Conservation (phyloP, 164 flowering plant species). For the Macadamia integrifolia region DNA sequence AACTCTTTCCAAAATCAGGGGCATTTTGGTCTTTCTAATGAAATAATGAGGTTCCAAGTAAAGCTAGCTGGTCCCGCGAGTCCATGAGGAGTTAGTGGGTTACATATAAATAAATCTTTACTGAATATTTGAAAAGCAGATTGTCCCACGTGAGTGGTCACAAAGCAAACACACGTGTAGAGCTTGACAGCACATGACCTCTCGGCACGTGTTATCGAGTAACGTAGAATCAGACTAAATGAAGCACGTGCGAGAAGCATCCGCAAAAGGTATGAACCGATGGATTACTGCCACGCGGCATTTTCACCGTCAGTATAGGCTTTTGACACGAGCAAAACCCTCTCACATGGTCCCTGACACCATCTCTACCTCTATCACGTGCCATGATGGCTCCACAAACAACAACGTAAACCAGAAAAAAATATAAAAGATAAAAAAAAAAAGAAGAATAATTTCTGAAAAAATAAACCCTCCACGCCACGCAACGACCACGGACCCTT, state of each 20-base stretch:
- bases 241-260: slow-evolving; percentile 21
- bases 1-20: too few species aligned
- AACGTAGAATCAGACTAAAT: too few species aligned
- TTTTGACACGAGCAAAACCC: slow-evolving; percentile 54
- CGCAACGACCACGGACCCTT: slow-evolving; percentile 38
- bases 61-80: too few species aligned
- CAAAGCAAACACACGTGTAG: too few species aligned
- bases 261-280: slow-evolving; percentile 5
- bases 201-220: too few species aligned
- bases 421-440: not conserved
- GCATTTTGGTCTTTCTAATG: too few species aligned
- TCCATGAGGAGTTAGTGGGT: too few species aligned
- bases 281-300: slow-evolving; percentile 32
- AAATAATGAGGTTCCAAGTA: too few species aligned
- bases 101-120: too few species aligned
- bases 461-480: slow-evolving; percentile 32
- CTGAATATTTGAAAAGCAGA: too few species aligned
- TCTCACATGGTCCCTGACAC: slow-evolving; percentile 68
- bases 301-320: slow-evolving; percentile 46
- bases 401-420: not conserved
- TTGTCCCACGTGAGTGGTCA: too few species aligned
- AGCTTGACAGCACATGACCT: too few species aligned
- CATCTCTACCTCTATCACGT: slow-evolving; percentile 42
- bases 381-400: slow-evolving; percentile 29
- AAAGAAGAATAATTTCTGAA: slow-evolving; percentile 2